Evolutionary conservation across 495 filamentous ascomycete species (phyloP), one percentile per base, ranked within the genome.

Genomic region (Penicillium cosmopolitanum): DNA sequence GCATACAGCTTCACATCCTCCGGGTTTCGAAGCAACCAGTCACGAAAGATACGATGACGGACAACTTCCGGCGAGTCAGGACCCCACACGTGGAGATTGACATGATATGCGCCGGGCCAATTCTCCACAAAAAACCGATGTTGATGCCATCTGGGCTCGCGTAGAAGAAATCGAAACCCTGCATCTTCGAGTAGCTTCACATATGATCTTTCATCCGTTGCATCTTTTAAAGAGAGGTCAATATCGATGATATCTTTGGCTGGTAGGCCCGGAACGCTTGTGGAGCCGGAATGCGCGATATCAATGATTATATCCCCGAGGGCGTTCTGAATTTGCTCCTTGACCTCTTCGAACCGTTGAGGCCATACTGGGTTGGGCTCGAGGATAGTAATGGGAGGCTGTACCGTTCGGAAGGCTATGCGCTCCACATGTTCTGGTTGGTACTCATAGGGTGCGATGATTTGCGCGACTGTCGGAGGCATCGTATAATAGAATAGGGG

Each of bases 191-290:
- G 76, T 51, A 64, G 64, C n/a, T 66, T 66, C 7, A 82, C 74
- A 55, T 82, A 82, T 38, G 64, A 61, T 31, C 46, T 67, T 58
- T 83, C 79, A 28, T 70, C 70, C 31, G 44, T 61, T 23, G 68
- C 48, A 57, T 78, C 75, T 11, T 53, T 56, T 18, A 83, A 60
- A 23, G 75, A 63, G n/a, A 84, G 63, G 58, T 84, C 80, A 31
- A 84, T 65, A 54, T 83, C 80, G 31, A 83, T 75, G 28, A 82
- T 58, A 53, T 72, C 72, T 60, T 83, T 83, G 25, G 80, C 80
- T 3, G 75, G 63, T 4, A 84, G 71, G 23, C 66, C 72, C 9
- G 80, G 75, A 53, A 84, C 77, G 28, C 77, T 79, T 36, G 81
- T 84, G n/a, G 75, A 79, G 28, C 81, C 81, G 51, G 76, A 70